These are phyloP conservation scores for Penicillium sp. DNA, from an alignment of 2,329 filamentous ascomycete genomes.

Conservation along the genomic window DNA sequence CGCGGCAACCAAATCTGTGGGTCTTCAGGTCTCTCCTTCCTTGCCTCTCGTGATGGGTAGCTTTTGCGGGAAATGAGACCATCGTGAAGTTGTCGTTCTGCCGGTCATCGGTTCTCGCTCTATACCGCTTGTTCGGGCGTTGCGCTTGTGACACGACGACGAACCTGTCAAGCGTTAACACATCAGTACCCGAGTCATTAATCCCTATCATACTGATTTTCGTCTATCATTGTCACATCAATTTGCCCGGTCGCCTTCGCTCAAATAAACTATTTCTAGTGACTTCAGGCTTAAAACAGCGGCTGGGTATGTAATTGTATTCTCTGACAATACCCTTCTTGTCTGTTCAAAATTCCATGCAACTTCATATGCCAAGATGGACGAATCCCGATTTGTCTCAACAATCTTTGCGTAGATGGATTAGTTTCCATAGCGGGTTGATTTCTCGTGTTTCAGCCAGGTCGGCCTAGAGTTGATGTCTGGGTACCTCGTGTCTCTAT, in stretches of 20 bases:
- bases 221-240: constrained; percentile 3
- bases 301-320: constrained; percentile 1
- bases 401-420: background rate
- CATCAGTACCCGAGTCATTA: constrained; percentile 13
- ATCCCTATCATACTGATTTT: background rate
- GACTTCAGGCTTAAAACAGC: background rate
- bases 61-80: background rate
- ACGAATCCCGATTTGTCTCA: background rate
- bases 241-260: constrained; percentile 4
- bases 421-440: background rate
- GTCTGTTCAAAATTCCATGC: background rate
- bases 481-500: background rate
- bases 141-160: constrained; percentile 21
- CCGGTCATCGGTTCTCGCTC: background rate
- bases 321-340: background rate
- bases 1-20: background rate
- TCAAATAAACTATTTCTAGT: background rate
- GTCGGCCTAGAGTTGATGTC: background rate
- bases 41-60: background rate
- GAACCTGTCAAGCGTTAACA: constrained; percentile 17
- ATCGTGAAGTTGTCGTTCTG: background rate
- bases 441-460: background rate
- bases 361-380: background rate
- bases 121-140: constrained; percentile 14
- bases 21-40: background rate